phyloP scores from a whole-genome alignment of 2,329 filamentous ascomycete species.

The Beauveria sp. region DNA sequence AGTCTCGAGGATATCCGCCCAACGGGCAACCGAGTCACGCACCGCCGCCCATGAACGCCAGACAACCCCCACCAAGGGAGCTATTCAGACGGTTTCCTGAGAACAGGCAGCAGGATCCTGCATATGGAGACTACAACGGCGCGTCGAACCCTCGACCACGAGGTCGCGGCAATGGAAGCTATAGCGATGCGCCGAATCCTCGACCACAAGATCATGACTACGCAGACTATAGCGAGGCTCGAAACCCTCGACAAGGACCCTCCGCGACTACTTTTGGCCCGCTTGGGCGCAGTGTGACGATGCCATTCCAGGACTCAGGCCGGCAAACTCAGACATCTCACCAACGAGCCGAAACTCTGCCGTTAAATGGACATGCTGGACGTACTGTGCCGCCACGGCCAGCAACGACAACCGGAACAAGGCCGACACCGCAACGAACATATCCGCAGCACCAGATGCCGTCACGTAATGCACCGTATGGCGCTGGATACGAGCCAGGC shows the following conservation, averaged over 20 bases:
- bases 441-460: constrained; percentile 16
- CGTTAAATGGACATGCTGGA: constrained; percentile 38
- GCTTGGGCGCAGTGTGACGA: constrained; percentile 53
- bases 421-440: constrained; percentile 18
- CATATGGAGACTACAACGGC: constrained; percentile 12
- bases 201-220: constrained; percentile 19
- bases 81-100: not conserved
- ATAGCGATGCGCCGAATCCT: not conserved
- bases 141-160: not conserved
- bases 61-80: constrained; percentile 24
- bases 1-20: not conserved
- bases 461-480: constrained; percentile 10
- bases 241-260: constrained; percentile 18
- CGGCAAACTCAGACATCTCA: constrained; percentile 25
- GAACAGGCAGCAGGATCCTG: constrained; percentile 17
- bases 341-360: constrained; percentile 35
- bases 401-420: constrained; percentile 45
- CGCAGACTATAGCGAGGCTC: constrained; percentile 15
- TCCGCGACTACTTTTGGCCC: constrained; percentile 38
- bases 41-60: constrained; percentile 16
- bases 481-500: constrained; percentile 5
- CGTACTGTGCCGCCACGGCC: constrained; percentile 44
- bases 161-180: not conserved
- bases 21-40: constrained; percentile 18
- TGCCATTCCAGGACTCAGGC: constrained; percentile 43